Percentiles rank a stretch among this genome's conserved stretches.
These are phyloP conservation scores for Hypomyces perniciosus DNA, from an alignment of 2,329 filamentous ascomycete species.

Conservation along the genomic window DNA sequence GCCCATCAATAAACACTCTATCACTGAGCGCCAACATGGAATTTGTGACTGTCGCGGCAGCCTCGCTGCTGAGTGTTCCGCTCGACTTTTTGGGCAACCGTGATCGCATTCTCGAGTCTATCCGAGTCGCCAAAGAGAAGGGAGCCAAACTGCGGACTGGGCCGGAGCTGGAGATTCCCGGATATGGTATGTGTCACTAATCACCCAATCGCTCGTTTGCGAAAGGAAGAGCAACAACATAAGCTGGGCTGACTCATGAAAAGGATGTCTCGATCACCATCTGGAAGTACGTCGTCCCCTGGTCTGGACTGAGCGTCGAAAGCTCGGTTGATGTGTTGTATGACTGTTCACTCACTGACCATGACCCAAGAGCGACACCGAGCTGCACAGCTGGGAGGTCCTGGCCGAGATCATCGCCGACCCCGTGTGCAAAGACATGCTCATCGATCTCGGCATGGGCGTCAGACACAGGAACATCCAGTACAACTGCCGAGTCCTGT, in stretches of 20 bases:
- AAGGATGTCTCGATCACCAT: conserved; percentile 55
- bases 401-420: background rate
- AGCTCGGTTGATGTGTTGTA: background rate
- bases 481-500: background rate
- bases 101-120: conserved; percentile 57
- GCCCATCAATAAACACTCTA: no score
- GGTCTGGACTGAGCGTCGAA: background rate
- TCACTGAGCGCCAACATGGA: no score
- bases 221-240: background rate
- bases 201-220: background rate
- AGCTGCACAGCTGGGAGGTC: background rate
- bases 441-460: background rate
- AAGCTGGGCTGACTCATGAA: background rate
- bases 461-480: background rate
- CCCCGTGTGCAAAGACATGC: background rate
- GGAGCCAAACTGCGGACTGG: conserved; percentile 59
- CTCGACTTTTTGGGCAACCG: conserved; percentile 49
- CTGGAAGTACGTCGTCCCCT: conserved; percentile 11
- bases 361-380: background rate
- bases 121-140: conserved; percentile 51
- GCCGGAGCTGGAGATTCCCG: conserved; percentile 45
- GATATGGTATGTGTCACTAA: conserved; percentile 21
- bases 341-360: background rate
- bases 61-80: background rate
- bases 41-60: no score